Evolutionary conservation across 306 rosid genomes (phyloP), one percentile per base, ranked within the genome.

Genomic region (Prunus mume): DNA sequence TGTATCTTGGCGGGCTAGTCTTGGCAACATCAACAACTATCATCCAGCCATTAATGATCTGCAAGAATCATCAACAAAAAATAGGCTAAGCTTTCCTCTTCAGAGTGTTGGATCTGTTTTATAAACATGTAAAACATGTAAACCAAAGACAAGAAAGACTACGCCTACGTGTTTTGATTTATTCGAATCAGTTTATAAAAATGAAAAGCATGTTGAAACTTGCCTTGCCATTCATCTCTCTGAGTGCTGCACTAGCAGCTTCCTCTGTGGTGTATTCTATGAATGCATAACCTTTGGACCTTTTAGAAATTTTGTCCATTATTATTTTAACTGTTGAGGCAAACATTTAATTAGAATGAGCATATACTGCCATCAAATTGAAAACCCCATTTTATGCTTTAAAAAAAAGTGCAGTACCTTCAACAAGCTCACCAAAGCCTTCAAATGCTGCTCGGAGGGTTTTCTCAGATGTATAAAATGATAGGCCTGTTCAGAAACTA

Each of bases 21-120:
- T 86, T 94, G 68, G 98, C 98, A 78, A 83, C 91, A 85, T 93
- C 98, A 46, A 91, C 98, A 70, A 91, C 93, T 73, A 91, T 91
- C 97, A 93, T 91, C 97, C 97, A 90, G 18, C 97, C 98, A 81
- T 93, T 93, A 54, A 93, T 91, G 80, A 93, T 91, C 97, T 93
- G 87, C 81, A 79, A 68, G 67, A 30, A 78, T 57, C 65, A 57
- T 64, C 72, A 83, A 67, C 34, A 61, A 25, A 43, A 17, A 69
- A 25, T 0, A 69, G 50, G 8, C 18, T 76, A 55, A 83, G 58
- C 72, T 80, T 57, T 66, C 51, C 68, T 68, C 72, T 20, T 65
- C 71, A 2, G 27, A 46, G 13, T 19, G 19, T n/a, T 28, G 25
- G 19, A 51, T 62, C 27, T 38, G 5, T 12, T 71, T 24, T 13